phyloP scores from a whole-genome alignment of 208 protist genomes.

The Crithidia bombi region DNA sequence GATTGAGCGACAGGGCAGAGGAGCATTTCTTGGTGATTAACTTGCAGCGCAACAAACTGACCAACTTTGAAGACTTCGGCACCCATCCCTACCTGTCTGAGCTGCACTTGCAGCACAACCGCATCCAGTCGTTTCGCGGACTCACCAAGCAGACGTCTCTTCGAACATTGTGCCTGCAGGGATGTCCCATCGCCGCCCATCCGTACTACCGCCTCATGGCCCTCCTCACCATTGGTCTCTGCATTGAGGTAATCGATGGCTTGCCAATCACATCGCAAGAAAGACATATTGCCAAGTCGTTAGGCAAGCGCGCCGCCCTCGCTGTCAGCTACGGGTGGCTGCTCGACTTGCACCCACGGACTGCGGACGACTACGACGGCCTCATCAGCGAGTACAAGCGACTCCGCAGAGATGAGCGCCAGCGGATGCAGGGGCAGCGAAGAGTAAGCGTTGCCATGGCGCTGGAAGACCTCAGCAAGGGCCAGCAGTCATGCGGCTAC shows the following conservation, averaged over 20 bases:
- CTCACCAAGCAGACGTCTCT: conserved; percentile 74
- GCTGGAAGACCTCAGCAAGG: conserved; percentile 1
- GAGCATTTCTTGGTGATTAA: conserved; percentile 73
- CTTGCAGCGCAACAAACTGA: conserved; percentile 57
- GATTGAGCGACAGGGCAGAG: conserved; percentile 41
- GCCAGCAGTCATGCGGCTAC: background rate
- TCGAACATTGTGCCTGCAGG: conserved; percentile 49
- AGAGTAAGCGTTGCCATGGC: conserved; percentile 4
- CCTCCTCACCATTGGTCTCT: conserved; percentile 67
- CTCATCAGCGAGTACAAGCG: conserved; percentile 55
- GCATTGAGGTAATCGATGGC: conserved; percentile 65
- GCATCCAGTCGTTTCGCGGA: conserved; percentile 60
- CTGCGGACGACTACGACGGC: conserved; percentile 46
- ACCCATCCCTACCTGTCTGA: conserved; percentile 73
- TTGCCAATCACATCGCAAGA: conserved; percentile 55
- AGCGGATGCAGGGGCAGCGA: background rate
- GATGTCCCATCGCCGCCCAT: conserved; percentile 70
- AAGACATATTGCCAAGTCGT: conserved; percentile 39
- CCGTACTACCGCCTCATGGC: conserved; percentile 84
- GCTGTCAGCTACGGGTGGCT: conserved; percentile 85
- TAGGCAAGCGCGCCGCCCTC: conserved; percentile 56
- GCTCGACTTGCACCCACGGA: conserved; percentile 49
- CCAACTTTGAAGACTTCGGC: conserved; percentile 71
- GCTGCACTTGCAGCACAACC: conserved; percentile 62
- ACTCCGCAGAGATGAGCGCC: conserved; percentile 17